Conservation (phyloP, 352 stramenopile species). For the Phytophthora agathidicida region DNA sequence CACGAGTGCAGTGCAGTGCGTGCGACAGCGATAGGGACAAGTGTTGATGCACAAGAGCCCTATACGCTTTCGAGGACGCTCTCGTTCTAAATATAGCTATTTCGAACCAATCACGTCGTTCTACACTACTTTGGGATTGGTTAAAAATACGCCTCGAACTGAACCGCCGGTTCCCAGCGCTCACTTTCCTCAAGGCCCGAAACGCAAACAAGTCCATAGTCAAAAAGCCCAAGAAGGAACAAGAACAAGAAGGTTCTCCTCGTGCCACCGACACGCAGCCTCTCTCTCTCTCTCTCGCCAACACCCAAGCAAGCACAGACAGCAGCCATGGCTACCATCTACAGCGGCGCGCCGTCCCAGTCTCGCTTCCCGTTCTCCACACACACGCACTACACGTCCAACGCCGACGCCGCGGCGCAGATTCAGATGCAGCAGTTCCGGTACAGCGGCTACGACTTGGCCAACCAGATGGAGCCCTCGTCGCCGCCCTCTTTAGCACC, state of each 20-base stretch:
- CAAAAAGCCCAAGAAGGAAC: constrained; percentile 28
- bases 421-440: constrained; percentile 67
- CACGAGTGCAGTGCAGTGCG: too few relatives aligned
- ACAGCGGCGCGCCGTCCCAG: constrained; percentile 59
- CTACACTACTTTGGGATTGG: constrained; percentile 22
- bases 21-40: neutral
- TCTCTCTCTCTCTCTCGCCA: neutral
- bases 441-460: constrained; percentile 53
- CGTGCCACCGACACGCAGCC: neutral
- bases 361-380: constrained; percentile 66
- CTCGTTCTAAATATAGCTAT: neutral
- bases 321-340: constrained; percentile 68
- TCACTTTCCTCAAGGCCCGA: too few relatives aligned
- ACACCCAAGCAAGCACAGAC: neutral
- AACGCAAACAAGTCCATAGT: constrained; percentile 22
- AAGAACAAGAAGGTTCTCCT: neutral
- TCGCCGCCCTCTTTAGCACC: constrained; percentile 45
- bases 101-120: constrained; percentile 7
- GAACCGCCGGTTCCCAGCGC: constrained; percentile 24
- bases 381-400: constrained; percentile 74
- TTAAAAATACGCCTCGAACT: constrained; percentile 21
- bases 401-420: constrained; percentile 42
- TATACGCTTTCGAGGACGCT: constrained; percentile 3
- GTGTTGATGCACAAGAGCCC: neutral
- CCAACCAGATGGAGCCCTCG: constrained; percentile 41